Conservation (phyloP, 148 eudicot genomes). For the Spergularia marina region DNA sequence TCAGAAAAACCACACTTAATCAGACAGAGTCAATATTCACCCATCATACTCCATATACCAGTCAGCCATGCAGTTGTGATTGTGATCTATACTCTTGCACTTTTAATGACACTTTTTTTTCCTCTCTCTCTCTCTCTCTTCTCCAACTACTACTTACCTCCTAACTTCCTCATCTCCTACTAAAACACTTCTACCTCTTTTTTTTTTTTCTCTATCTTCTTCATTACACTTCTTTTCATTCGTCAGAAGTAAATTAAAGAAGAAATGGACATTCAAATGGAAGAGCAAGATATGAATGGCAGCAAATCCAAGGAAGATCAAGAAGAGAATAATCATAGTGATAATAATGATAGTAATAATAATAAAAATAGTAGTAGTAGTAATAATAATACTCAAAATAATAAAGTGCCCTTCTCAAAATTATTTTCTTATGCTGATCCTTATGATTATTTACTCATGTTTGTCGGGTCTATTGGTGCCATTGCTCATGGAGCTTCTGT, state of each 20-base stretch:
- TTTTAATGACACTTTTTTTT: slow-evolving; percentile 12
- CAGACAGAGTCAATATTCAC: slow-evolving; percentile 6
- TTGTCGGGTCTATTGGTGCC: slow-evolving; percentile 70
- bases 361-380: slow-evolving; percentile 2
- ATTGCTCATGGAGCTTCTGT: slow-evolving; percentile 83
- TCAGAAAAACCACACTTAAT: background rate
- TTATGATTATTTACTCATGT: slow-evolving; percentile 67
- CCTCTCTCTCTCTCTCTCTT: background rate
- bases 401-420: slow-evolving; percentile 43
- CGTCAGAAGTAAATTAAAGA: background rate
- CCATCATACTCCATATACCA: background rate
- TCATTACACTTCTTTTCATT: background rate
- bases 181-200: background rate
- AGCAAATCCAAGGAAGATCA: background rate
- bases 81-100: background rate
- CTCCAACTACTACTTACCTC: slow-evolving; percentile 36
- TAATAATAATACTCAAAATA: slow-evolving; percentile 5
- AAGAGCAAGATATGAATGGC: slow-evolving; percentile 9
- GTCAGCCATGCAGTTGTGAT: slow-evolving; percentile 16
- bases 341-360: background rate
- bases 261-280: slow-evolving; percentile 30
- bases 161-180: background rate
- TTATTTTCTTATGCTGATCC: slow-evolving; percentile 68
- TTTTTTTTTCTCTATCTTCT: background rate
- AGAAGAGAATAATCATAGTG: background rate